A percentile compares a stretch with the other conserved stretches of the same genome.
phyloP scores from a whole-genome alignment of 805 yeast genomes.

The Nakazawaea holstii region DNA sequence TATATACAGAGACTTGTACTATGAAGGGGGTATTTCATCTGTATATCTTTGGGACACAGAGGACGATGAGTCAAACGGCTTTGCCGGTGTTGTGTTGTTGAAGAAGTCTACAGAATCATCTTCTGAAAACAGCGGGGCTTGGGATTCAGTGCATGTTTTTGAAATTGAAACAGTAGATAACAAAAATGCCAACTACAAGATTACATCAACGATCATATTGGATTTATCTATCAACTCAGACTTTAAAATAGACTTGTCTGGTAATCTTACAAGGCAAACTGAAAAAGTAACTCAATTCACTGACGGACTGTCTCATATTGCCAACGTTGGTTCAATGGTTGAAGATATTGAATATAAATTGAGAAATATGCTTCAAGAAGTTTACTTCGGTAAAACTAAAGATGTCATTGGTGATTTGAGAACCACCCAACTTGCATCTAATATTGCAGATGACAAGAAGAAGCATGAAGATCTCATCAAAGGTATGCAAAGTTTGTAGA shows the following conservation, averaged over 20 bases:
- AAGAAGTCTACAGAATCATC: conserved; percentile 55
- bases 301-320: conserved; percentile 64
- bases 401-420: conserved; percentile 76
- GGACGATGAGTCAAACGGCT: conserved; percentile 53
- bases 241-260: conserved; percentile 51
- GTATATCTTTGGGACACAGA: conserved; percentile 90
- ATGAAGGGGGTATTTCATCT: conserved; percentile 89
- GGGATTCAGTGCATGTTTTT: conserved; percentile 95
- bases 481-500: conserved; percentile 26
- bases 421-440: conserved; percentile 31
- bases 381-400: conserved; percentile 90
- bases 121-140: conserved; percentile 40
- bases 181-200: conserved; percentile 48
- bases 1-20: conserved; percentile 86
- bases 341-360: conserved; percentile 87
- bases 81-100: conserved; percentile 88
- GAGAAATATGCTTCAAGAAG: conserved; percentile 85
- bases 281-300: conserved; percentile 46
- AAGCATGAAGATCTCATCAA: conserved; percentile 37
- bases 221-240: conserved; percentile 42
- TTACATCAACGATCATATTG: conserved; percentile 85
- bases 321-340: conserved; percentile 77
- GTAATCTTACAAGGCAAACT: conserved; percentile 81
- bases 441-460: conserved; percentile 29
- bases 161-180: conserved; percentile 50